Conservation (phyloP, 345 rosid species). For the Eucalyptus regnans region DNA sequence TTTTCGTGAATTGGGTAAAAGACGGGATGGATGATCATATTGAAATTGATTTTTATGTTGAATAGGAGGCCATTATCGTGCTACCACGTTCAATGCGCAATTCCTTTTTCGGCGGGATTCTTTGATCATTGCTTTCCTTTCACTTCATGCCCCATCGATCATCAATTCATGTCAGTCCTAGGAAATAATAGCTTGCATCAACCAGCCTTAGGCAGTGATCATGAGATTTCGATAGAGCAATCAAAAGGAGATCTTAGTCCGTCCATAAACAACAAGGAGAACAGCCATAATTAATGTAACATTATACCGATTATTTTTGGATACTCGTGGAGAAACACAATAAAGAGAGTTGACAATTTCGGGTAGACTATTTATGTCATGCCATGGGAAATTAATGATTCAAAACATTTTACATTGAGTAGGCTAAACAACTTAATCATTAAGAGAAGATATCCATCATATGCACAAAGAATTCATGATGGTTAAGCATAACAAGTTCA, state of each 20-base stretch:
- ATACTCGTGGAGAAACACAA: background rate
- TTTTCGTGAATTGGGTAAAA: background rate
- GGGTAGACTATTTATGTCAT: background rate
- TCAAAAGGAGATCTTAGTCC: background rate
- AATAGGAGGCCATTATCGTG: background rate
- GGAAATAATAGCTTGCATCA: background rate
- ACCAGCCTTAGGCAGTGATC: background rate
- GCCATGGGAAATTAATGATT: background rate
- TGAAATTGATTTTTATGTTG: background rate
- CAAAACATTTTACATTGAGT: background rate
- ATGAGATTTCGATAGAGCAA: background rate
- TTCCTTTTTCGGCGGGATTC: background rate
- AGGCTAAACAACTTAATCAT: background rate
- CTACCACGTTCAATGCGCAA: background rate
- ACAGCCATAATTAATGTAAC: background rate
- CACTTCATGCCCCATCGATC: background rate
- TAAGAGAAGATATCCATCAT: background rate
- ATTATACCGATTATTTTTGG: background rate
- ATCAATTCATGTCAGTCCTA: background rate
- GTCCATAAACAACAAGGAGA: background rate
- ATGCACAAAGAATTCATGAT: background rate
- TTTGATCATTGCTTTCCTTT: background rate
- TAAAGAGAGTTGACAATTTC: background rate
- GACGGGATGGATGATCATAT: accelerated
- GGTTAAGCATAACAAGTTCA: background rate